A percentile compares a stretch with the other conserved stretches of the same genome.
These are phyloP conservation scores for Angomonas desouzai DNA, from an alignment of 208 protist genomes.

Conservation along the genomic window DNA sequence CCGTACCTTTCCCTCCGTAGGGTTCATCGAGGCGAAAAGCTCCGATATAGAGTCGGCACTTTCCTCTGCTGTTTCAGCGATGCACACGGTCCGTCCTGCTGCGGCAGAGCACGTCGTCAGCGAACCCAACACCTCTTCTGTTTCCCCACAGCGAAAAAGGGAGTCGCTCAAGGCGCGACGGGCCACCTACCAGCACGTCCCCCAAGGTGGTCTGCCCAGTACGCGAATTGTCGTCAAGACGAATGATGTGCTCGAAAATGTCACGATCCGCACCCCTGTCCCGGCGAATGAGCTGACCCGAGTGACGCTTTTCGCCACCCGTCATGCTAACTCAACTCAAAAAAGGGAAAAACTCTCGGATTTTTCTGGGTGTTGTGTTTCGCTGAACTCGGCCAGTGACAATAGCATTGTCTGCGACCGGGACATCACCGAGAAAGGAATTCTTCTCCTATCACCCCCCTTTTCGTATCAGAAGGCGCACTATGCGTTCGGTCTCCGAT, in stretches of 20 bases:
- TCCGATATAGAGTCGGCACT: constrained; percentile 39
- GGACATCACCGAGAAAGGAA: constrained; percentile 52
- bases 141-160: not conserved
- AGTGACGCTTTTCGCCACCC: constrained; percentile 30
- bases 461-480: constrained; percentile 30
- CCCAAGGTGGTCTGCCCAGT: not conserved
- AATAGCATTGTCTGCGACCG: constrained; percentile 26
- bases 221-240: constrained; percentile 12
- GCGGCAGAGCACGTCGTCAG: not conserved
- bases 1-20: constrained; percentile 27
- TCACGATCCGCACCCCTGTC: constrained; percentile 14
- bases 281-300: not conserved
- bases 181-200: constrained; percentile 4
- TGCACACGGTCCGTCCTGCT: not conserved
- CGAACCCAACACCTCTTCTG: not conserved
- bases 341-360: constrained; percentile 30
- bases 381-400: constrained; percentile 5
- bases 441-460: constrained; percentile 34
- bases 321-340: constrained; percentile 24
- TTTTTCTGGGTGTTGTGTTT: constrained; percentile 32
- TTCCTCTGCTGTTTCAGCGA: constrained; percentile 16
- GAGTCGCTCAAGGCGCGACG: not conserved
- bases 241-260: constrained; percentile 24
- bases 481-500: constrained; percentile 20
- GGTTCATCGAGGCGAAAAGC: constrained; percentile 52